Base-by-base conservation (phyloP, 345 rosid genomes). In the Microthlaspi erraticum region DNA sequence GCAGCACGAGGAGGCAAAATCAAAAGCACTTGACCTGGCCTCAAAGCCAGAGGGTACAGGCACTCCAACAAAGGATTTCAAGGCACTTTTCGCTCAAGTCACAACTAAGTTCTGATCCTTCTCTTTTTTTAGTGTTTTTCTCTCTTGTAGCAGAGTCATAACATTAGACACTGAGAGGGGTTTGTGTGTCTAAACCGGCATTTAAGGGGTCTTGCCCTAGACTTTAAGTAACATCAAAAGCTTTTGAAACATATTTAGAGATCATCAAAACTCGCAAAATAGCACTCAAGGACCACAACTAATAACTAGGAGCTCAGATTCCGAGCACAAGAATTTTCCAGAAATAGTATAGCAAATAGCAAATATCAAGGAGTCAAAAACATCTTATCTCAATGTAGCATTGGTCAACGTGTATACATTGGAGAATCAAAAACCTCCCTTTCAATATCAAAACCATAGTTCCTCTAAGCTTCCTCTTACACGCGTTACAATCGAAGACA, bases 1-100 rank as follows among this genome's bases (percentile, higher is more conserved):
- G 48, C 84, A 82, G 75, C 76, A 53, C 5, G 97, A 89, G 68
- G 97, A 91, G 66, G 77, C 95, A 10, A 88, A 89, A 71, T 85
- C 54, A 48, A 94, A 89, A 91, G 99, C 97, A 37, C 77, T 94
- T 54, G 99, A 94, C 81, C 60, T 91, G 34, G 96, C 97, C 61
- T 94, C 99, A 3, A 88, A 91, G 78, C 96, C 93, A 0, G 97
- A 89, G 73, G 87, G 95, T 71, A 68, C 82, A 1, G 95, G 99
- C 50, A 85, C 89, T 11, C 92, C 97, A 1, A 88, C 99, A 7
- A 91, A 76, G 80, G 96, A 91, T 78, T 94, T 94, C 65, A 89
- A 88, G 83, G 88, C 86, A 34, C 89, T 91, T 36, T 91, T 91
- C 54, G 55, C 96, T 32, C 84, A 83, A 73, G 75, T 86, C 71